phyloP scores from a whole-genome alignment of 108 stramenopile species.

The Parietichytrium sp. region DNA sequence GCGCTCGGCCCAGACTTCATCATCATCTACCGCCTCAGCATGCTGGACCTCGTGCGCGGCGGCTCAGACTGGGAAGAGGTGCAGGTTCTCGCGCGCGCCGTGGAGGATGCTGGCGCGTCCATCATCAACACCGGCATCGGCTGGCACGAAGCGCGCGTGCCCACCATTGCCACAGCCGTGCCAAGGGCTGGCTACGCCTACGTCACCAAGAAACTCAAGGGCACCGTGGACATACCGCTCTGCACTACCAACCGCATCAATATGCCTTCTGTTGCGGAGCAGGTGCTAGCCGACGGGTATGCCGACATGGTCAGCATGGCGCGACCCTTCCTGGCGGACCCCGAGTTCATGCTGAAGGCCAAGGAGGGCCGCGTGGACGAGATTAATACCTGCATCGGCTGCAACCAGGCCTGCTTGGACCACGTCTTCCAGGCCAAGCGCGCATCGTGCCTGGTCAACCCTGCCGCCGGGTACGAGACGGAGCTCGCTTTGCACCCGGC shows the following conservation, averaged over 20 bases:
- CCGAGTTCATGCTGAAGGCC: slow-evolving; percentile 84
- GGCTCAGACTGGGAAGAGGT: slow-evolving; percentile 92
- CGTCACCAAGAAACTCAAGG: slow-evolving; percentile 77
- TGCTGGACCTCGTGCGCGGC: slow-evolving; percentile 88
- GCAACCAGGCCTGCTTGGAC: slow-evolving; percentile 98
- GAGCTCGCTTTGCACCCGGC: slow-evolving; percentile 47
- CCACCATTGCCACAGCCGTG: slow-evolving; percentile 93
- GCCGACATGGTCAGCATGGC: slow-evolving; percentile 95
- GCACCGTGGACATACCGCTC: slow-evolving; percentile 70
- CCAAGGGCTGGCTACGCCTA: slow-evolving; percentile 90
- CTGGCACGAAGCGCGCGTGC: slow-evolving; percentile 97
- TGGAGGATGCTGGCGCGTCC: slow-evolving; percentile 85
- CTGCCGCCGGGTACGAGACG: slow-evolving; percentile 88
- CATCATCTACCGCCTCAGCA: slow-evolving; percentile 89
- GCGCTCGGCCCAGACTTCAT: slow-evolving; percentile 81
- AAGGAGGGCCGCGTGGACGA: slow-evolving; percentile 66
- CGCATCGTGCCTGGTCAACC: slow-evolving; percentile 93
- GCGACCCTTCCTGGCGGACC: slow-evolving; percentile 91
- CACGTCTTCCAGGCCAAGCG: slow-evolving; percentile 93
- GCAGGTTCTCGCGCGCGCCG: slow-evolving; percentile 70
- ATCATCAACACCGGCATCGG: slow-evolving; percentile 99
- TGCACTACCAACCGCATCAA: slow-evolving; percentile 98
- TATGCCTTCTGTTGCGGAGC: slow-evolving; percentile 79
- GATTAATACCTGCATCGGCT: slow-evolving; percentile 97
- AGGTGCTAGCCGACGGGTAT: slow-evolving; percentile 66